Percentiles rank a stretch among this genome's conserved stretches.
Evolutionary conservation across 2,329 filamentous ascomycete species (phyloP).

Genomic region (Phaeosphaeria sp.): DNA sequence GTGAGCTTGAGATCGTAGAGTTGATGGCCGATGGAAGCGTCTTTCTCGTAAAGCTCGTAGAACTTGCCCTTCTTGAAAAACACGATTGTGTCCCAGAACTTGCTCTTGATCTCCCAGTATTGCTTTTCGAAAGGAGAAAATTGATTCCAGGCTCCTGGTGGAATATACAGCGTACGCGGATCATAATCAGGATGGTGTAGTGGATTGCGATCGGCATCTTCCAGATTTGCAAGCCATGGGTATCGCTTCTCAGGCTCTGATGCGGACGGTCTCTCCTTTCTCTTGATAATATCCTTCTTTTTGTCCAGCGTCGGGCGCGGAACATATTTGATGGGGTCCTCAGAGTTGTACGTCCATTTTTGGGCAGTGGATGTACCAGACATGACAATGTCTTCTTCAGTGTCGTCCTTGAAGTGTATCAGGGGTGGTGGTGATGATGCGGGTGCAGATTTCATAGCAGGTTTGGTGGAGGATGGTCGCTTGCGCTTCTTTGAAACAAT

Average conservation of each 20-base stretch:
- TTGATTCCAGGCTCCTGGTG: slow-evolving; percentile 76
- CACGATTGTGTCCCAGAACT: slow-evolving; percentile 95
- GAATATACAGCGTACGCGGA: slow-evolving; percentile 87
- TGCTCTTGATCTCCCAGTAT: slow-evolving; percentile 99
- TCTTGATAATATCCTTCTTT: slow-evolving; percentile 38
- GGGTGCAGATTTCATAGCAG: slow-evolving; percentile 55
- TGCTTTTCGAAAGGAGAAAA: slow-evolving; percentile 97
- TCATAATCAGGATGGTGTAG: slow-evolving; percentile 87
- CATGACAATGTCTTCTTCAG: slow-evolving; percentile 63
- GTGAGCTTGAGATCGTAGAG: slow-evolving; percentile 97
- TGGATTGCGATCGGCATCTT: slow-evolving; percentile 82
- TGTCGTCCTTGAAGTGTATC: slow-evolving; percentile 47
- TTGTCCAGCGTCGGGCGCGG: slow-evolving; percentile 49
- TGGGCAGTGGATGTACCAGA: slow-evolving; percentile 72
- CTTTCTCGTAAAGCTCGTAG: slow-evolving; percentile 97
- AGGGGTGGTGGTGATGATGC: slow-evolving; percentile 55
- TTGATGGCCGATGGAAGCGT: slow-evolving; percentile 94
- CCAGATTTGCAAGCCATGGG: slow-evolving; percentile 84
- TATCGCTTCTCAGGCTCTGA: slow-evolving; percentile 87
- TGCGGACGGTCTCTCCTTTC: slow-evolving; percentile 72
- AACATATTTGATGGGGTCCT: slow-evolving; percentile 60
- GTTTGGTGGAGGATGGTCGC: slow-evolving; percentile 70
- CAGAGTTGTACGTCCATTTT: slow-evolving; percentile 79
- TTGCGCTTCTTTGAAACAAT: slow-evolving; percentile 71
- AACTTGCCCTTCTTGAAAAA: slow-evolving; percentile 99